A percentile compares a stretch with the other conserved stretches of the same genome.
phyloP scores from a whole-genome alignment of 2,329 filamentous ascomycete species.

The Truncatella angustata region DNA sequence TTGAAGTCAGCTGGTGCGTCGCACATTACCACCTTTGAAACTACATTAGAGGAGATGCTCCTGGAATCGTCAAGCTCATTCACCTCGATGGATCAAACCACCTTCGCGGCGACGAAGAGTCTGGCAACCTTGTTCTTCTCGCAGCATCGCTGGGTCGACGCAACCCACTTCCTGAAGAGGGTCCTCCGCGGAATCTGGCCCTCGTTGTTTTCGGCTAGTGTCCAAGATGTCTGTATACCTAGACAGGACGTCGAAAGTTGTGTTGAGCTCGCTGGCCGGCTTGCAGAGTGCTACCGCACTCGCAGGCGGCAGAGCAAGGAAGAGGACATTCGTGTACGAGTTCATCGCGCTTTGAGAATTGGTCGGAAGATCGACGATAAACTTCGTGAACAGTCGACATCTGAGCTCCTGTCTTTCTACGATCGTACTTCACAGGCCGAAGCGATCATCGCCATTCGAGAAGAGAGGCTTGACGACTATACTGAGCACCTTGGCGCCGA shows the following conservation, averaged over 20 bases:
- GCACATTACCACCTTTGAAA: slow-evolving; percentile 36
- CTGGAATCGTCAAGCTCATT: slow-evolving; percentile 38
- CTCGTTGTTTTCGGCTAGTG: slow-evolving; percentile 40
- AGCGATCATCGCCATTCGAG: slow-evolving; percentile 32
- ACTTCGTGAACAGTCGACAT: slow-evolving; percentile 12
- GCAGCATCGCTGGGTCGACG: slow-evolving; percentile 45
- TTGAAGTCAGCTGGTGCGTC: slow-evolving; percentile 34
- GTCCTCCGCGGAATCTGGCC: slow-evolving; percentile 45
- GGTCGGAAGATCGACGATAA: slow-evolving; percentile 9
- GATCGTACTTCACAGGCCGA: slow-evolving; percentile 28
- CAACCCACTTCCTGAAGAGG: slow-evolving; percentile 41
- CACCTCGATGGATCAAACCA: slow-evolving; percentile 36
- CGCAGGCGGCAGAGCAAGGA: slow-evolving; percentile 33
- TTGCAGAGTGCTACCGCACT: slow-evolving; percentile 43
- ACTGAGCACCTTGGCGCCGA: slow-evolving; percentile 30
- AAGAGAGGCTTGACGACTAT: slow-evolving; percentile 37
- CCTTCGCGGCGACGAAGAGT: slow-evolving; percentile 37
- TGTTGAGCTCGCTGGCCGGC: slow-evolving; percentile 42
- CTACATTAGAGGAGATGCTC: slow-evolving; percentile 40
- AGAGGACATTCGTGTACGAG: slow-evolving; percentile 27
- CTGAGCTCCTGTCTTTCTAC: slow-evolving; percentile 28
- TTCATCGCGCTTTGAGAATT: slow-evolving; percentile 8
- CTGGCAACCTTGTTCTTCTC: slow-evolving; percentile 40
- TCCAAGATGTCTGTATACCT: slow-evolving; percentile 42
- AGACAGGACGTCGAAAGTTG: slow-evolving; percentile 40